Evolutionary conservation across 2,329 filamentous ascomycete species (phyloP), one percentile per base, ranked within the genome.

Genomic region (Parastagonospora nodorum): DNA sequence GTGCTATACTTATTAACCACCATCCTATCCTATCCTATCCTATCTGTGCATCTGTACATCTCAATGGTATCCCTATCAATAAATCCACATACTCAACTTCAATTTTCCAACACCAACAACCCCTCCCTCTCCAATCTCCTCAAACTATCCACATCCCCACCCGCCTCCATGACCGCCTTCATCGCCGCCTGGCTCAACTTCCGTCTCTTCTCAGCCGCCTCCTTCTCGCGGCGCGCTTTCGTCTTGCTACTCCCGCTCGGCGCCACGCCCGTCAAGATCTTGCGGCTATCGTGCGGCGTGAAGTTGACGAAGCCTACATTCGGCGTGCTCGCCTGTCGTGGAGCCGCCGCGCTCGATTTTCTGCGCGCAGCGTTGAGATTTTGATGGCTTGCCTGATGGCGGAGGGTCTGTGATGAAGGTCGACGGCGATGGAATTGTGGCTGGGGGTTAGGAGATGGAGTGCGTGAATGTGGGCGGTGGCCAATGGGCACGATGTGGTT

Each of bases 221-320:
- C 93, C 72, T 90, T 89, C 74, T 97, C 93, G 43, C 94, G 79
- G 48, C 92, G 79, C n/a, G 91, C 91, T 72, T 97, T 97, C 8
- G 94, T 97, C 82, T 97, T 97, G 60, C 85, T 89, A 61, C 87
- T 92, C 8, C 94, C 94, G 58, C 88, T 92, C 1, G 93, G 93
- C 39, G 94, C 94, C 10, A 99, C 94, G 5, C 92, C 93, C 7
- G 85, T 90, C 74, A 99, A 84, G 37, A 99, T 87, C 68, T 88
- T 84, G 11, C 82, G 78, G 64, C 86, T 87, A 72, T 99, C 92
- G 42, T 82, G 80, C 0, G 91, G 87, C 1, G 92, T 97, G 75
- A 89, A 96, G 74, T 97, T 97, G 57, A 96, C 90, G 68, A 97
- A 97, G 9, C 81, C 83, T 11, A 79, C 78, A n/a, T 50, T 50